Conservation (phyloP, 208 protist genomes). For the Leishmania guyanensis region DNA sequence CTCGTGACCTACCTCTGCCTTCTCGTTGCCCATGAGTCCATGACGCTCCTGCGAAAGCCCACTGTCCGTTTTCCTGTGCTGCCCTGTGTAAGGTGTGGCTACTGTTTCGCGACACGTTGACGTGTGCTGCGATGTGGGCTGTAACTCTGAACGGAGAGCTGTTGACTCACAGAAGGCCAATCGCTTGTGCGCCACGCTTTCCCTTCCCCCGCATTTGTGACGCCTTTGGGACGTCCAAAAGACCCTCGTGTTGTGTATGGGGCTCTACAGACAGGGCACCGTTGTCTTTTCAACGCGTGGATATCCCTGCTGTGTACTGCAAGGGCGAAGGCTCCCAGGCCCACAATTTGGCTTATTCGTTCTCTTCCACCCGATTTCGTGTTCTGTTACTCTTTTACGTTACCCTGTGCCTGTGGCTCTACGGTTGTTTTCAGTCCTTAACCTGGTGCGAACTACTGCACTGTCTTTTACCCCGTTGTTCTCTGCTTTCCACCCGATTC, state of each 20-base stretch:
- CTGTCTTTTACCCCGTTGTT: background rate
- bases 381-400: background rate
- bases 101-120: no score
- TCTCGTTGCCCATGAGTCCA: no score
- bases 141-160: no score
- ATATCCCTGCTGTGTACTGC: background rate
- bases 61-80: no score
- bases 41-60: no score
- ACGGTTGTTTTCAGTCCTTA: background rate
- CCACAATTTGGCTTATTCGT: background rate
- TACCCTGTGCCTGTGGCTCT: background rate
- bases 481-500: background rate
- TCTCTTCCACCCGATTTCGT: background rate
- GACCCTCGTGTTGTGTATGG: background rate
- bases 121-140: no score
- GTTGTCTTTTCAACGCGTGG: background rate
- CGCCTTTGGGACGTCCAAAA: background rate
- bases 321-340: background rate
- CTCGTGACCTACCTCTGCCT: no score
- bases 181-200: no score
- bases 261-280: background rate
- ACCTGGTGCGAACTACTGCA: background rate
- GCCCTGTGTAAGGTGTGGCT: no score
- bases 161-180: no score
- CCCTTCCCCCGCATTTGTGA: no score